A percentile compares a stretch with the other conserved stretches of the same genome.
phyloP scores from a whole-genome alignment of 768 basidiomycete genomes.

The Leucosporidium scottii region DNA sequence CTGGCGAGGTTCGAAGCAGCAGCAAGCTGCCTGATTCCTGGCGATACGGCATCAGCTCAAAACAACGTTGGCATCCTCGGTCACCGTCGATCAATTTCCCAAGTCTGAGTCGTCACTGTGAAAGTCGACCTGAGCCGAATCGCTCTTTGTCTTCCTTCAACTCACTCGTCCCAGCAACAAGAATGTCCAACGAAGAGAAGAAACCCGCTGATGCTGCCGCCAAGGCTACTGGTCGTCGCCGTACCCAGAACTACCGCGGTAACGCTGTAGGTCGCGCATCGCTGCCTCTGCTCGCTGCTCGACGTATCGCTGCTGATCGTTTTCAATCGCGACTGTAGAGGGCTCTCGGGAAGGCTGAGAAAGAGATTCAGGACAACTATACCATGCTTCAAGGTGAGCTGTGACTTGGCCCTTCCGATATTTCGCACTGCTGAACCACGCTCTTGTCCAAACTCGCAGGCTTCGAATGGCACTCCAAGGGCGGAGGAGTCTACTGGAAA shows the following conservation, averaged over 20 bases:
- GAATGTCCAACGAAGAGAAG: conserved; percentile 6
- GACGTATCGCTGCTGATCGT: not conserved
- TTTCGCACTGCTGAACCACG: not conserved
- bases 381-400: conserved; percentile 25
- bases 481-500: conserved; percentile 43
- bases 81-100: too few relatives aligned
- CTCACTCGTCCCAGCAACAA: not conserved
- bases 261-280: conserved; percentile 13
- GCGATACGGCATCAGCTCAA: too few relatives aligned
- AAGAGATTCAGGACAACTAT: conserved; percentile 25
- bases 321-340: too few relatives aligned
- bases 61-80: too few relatives aligned
- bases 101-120: too few relatives aligned
- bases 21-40: too few relatives aligned
- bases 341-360: conserved; percentile 26
- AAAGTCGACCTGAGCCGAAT: too few relatives aligned
- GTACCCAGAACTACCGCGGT: conserved; percentile 16
- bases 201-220: too few relatives aligned
- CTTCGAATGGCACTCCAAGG: conserved; percentile 32
- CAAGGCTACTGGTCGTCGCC: not conserved
- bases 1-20: too few relatives aligned
- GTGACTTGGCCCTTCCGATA: not conserved
- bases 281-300: too few relatives aligned
- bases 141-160: too few relatives aligned
- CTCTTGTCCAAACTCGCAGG: conserved; percentile 6